These are phyloP conservation scores for Setaria viridis DNA, from an alignment of 202 grass and related monocot species.

Conservation along the genomic window DNA sequence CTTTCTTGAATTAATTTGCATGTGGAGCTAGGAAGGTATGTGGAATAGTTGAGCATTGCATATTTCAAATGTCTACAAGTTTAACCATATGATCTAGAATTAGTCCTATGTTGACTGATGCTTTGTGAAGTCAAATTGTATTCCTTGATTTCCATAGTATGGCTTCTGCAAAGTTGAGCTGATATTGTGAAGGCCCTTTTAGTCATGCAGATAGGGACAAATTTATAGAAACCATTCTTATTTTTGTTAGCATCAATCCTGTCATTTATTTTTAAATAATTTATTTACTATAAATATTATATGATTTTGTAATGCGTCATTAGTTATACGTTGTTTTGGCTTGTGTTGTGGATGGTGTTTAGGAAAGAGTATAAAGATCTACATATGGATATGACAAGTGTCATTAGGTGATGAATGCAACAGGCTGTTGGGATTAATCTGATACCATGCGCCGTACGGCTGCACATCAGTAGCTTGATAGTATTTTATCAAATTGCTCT, in stretches of 20 bases:
- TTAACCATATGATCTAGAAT: neutral
- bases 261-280: neutral
- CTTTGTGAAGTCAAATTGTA: conserved; percentile 1
- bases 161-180: conserved; percentile 4
- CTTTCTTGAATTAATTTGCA: conserved; percentile 38
- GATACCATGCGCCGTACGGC: neutral
- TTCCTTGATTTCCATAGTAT: neutral
- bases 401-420: neutral
- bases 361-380: neutral
- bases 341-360: neutral
- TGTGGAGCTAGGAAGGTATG: neutral
- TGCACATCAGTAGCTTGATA: neutral
- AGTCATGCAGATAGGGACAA: neutral
- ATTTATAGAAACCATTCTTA: neutral
- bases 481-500: neutral
- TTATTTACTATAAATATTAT: neutral
- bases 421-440: conserved; percentile 11
- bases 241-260: neutral
- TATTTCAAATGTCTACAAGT: conserved; percentile 16
- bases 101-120: neutral
- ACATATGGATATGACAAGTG: neutral
- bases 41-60: conserved; percentile 16
- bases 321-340: neutral
- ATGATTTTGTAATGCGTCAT: neutral
- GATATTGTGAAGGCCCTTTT: conserved; percentile 7